phyloP scores from a whole-genome alignment of 1,139 yeast species.

The Oligophagozyma castellii region DNA sequence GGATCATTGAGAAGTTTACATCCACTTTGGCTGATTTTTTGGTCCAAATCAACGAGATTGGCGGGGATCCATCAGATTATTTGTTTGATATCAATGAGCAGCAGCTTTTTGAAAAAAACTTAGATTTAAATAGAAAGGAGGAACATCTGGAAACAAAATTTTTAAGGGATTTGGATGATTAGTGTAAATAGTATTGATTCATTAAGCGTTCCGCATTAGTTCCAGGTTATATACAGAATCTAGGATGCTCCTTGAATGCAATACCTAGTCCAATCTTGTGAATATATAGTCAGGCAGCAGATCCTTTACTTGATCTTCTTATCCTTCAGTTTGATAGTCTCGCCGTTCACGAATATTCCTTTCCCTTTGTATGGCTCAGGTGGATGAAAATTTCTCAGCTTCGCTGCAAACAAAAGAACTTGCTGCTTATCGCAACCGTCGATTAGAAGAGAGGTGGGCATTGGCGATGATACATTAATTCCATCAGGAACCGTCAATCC shows the following conservation, averaged over 20 bases:
- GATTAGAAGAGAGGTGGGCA: conserved; percentile 74
- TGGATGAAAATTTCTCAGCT: conserved; percentile 72
- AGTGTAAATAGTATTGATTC: background rate
- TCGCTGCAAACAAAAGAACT: conserved; percentile 80
- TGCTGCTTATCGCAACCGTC: conserved; percentile 85
- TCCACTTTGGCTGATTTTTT: conserved; percentile 83
- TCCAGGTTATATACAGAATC: background rate
- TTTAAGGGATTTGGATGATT: background rate
- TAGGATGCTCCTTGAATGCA: background rate
- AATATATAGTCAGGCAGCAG: background rate
- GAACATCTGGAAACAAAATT: conserved; percentile 1
- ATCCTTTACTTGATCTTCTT: conserved; percentile 64
- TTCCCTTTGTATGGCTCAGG: conserved; percentile 99
- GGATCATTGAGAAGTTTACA: conserved; percentile 60
- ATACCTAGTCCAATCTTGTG: too few species aligned
- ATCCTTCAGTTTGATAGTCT: conserved; percentile 79
- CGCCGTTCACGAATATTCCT: conserved; percentile 87
- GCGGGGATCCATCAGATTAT: conserved; percentile 85
- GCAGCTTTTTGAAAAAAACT: background rate
- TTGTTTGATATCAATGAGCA: conserved; percentile 80
- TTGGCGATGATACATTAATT: conserved; percentile 60
- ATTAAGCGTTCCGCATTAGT: background rate
- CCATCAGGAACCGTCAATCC: conserved; percentile 61
- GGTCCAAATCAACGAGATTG: conserved; percentile 86
- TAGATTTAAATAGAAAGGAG: conserved; percentile 1